Conservation (phyloP, 2,329 filamentous ascomycete genomes). For the Epichloe sp. region DNA sequence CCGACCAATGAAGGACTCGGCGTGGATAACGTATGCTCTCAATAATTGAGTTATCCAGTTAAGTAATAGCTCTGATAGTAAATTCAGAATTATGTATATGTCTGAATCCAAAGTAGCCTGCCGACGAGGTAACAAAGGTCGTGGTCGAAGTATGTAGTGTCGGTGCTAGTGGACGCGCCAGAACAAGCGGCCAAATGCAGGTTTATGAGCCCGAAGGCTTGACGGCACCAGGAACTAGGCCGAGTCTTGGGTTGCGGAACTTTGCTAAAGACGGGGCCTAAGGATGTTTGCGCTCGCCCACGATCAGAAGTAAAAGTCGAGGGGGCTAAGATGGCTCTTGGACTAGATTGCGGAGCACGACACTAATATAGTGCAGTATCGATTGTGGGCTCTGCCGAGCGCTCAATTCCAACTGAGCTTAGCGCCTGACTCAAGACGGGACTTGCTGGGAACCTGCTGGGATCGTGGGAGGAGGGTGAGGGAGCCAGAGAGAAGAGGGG, state of each 20-base stretch:
- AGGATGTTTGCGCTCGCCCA: conserved; percentile 12
- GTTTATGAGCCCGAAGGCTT: conserved; percentile 4
- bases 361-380: conserved; percentile 28
- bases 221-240: conserved; percentile 8
- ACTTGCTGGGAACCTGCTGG: conserved; percentile 4
- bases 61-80: not conserved
- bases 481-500: not conserved
- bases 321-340: conserved; percentile 13
- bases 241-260: conserved; percentile 11
- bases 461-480: not conserved
- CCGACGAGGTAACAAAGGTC: not conserved
- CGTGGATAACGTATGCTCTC: not conserved
- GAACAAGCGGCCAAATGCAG: conserved; percentile 5
- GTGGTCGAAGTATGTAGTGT: conserved; percentile 1
- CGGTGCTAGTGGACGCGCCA: conserved; percentile 4
- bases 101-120: not conserved
- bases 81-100: not conserved
- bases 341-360: conserved; percentile 23
- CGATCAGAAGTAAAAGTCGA: conserved; percentile 14
- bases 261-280: conserved; percentile 9
- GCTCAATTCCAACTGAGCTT: conserved; percentile 22
- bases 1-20: not conserved
- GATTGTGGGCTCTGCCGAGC: conserved; percentile 18
- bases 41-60: not conserved
- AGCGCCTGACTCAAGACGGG: conserved; percentile 20